Evolutionary conservation across 2,329 filamentous ascomycete genomes (phyloP).

Genomic region (Fusarium duplospermum): DNA sequence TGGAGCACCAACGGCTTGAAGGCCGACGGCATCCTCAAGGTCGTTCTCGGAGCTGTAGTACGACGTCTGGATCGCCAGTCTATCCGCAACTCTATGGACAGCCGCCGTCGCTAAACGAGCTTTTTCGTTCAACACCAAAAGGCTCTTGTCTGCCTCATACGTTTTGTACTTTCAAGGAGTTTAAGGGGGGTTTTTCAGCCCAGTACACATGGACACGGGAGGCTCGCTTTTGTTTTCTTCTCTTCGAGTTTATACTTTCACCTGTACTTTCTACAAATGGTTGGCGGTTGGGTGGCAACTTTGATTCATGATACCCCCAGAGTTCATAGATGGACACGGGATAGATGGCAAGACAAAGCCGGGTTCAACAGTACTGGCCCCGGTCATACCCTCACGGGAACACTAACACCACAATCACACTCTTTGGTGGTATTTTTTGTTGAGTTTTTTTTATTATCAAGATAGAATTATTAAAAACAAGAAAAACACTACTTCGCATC

Average conservation of each 20-base stretch:
- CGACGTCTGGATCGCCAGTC: conserved; percentile 51
- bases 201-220: not conserved
- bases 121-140: not conserved
- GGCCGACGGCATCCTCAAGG: conserved; percentile 81
- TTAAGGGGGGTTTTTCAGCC: not conserved
- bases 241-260: not conserved
- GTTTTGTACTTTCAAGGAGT: not conserved
- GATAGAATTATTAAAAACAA: not conserved
- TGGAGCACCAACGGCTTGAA: conserved; percentile 73
- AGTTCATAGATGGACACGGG: not conserved
- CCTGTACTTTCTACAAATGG: not conserved
- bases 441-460: not conserved
- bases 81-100: conserved; percentile 23
- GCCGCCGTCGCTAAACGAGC: conserved; percentile 11
- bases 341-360: not conserved
- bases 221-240: not conserved
- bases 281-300: not conserved
- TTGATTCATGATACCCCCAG: not conserved
- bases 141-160: not conserved
- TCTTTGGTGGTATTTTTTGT: not conserved
- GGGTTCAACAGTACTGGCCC: not conserved
- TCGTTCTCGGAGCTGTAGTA: conserved; percentile 82
- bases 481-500: not conserved
- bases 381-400: not conserved
- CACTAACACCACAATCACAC: not conserved